A percentile compares a stretch with the other conserved stretches of the same genome.
phyloP scores from a whole-genome alignment of 192 early-diverging fungal species.

The Oehlia diaphana region DNA sequence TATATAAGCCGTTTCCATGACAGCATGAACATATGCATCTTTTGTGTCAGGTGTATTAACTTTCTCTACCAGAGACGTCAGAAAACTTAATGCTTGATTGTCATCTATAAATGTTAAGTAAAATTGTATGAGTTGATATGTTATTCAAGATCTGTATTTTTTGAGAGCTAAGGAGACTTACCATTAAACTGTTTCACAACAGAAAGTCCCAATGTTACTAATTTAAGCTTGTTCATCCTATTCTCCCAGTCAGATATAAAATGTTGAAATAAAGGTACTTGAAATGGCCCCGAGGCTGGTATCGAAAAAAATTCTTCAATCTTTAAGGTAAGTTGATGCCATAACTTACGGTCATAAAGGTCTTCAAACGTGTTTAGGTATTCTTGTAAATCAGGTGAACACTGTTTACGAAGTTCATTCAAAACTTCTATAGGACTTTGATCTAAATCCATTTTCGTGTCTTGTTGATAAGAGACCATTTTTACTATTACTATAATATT shows the following conservation, averaged over 20 bases:
- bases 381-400: constrained; percentile 67
- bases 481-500: too few relatives aligned
- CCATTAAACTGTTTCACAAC: constrained; percentile 76
- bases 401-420: constrained; percentile 60
- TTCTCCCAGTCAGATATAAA: constrained; percentile 93
- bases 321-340: constrained; percentile 93
- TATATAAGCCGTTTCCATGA: constrained; percentile 85
- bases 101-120: constrained; percentile 46
- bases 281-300: constrained; percentile 73
- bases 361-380: constrained; percentile 87
- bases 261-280: constrained; percentile 82
- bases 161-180: constrained; percentile 26
- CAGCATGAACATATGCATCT: constrained; percentile 85
- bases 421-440: constrained; percentile 72
- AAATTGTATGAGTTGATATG: background rate
- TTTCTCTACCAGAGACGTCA: constrained; percentile 66
- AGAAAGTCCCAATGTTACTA: constrained; percentile 80
- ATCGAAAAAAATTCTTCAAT: constrained; percentile 78
- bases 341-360: constrained; percentile 97
- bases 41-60: constrained; percentile 68
- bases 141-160: constrained; percentile 15
- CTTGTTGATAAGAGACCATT: background rate
- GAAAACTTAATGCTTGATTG: constrained; percentile 74
- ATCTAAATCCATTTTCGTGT: constrained; percentile 76
- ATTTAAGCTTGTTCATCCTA: constrained; percentile 93